These are phyloP conservation scores for Talaromyces piceae DNA, from an alignment of 2,329 filamentous ascomycete genomes.

Conservation along the genomic window DNA sequence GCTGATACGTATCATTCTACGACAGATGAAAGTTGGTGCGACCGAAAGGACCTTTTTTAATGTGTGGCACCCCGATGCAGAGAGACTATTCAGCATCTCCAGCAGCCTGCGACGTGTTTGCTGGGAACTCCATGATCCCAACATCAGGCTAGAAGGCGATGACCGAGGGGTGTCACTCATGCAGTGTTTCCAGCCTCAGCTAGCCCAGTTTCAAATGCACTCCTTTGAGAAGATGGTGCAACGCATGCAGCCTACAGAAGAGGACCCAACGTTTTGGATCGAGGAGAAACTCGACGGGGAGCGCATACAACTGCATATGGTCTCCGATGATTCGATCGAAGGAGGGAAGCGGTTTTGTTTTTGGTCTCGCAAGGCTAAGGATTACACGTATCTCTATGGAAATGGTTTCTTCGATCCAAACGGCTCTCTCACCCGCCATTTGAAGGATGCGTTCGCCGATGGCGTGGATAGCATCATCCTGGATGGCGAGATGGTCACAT, in stretches of 20 bases:
- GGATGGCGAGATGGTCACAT: slow-evolving; percentile 98
- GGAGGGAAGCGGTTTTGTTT: slow-evolving; percentile 73
- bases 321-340: slow-evolving; percentile 56
- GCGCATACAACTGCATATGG: slow-evolving; percentile 93
- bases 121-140: slow-evolving; percentile 79
- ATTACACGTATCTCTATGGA: slow-evolving; percentile 93
- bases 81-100: slow-evolving; percentile 77
- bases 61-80: slow-evolving; percentile 71
- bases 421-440: slow-evolving; percentile 70
- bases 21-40: slow-evolving; percentile 67
- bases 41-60: slow-evolving; percentile 85
- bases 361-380: slow-evolving; percentile 93
- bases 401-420: slow-evolving; percentile 64
- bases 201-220: slow-evolving; percentile 85
- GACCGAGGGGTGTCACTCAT: slow-evolving; percentile 71
- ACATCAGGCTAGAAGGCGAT: slow-evolving; percentile 64
- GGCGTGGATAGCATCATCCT: slow-evolving; percentile 81
- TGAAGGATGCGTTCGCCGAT: slow-evolving; percentile 67
- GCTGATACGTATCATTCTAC: slow-evolving; percentile 87
- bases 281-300: slow-evolving; percentile 98
- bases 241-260: slow-evolving; percentile 56
- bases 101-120: slow-evolving; percentile 86
- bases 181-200: slow-evolving; percentile 93
- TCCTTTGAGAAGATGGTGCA: slow-evolving; percentile 73
- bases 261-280: slow-evolving; percentile 82